Conservation (phyloP, 352 stramenopile genomes). For the Phytopythium litorale region DNA sequence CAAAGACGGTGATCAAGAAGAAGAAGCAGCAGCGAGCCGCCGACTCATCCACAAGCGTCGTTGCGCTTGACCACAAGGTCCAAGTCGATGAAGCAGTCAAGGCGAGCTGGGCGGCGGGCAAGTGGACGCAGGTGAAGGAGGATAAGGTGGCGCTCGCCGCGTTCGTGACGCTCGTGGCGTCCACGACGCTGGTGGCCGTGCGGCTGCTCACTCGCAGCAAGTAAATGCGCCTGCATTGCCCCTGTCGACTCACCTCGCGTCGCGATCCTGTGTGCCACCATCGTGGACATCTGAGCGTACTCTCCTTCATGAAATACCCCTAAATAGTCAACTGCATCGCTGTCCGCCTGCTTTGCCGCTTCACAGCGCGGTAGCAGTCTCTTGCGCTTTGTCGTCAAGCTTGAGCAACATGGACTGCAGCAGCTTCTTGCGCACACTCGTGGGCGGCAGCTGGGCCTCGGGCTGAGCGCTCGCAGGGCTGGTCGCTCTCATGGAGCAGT, state of each 20-base stretch:
- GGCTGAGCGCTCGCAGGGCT: slow-evolving; percentile 27
- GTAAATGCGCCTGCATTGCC: slow-evolving; percentile 8
- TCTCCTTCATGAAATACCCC: neutral
- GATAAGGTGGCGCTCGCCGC: slow-evolving; percentile 56
- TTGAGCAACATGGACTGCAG: slow-evolving; percentile 59
- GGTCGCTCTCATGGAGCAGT: slow-evolving; percentile 39
- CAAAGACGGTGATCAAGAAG: slow-evolving; percentile 14
- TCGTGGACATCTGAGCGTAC: slow-evolving; percentile 5
- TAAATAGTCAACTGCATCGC: slow-evolving; percentile 4
- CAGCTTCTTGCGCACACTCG: slow-evolving; percentile 54
- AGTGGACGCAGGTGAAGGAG: slow-evolving; percentile 30
- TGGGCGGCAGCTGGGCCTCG: slow-evolving; percentile 43
- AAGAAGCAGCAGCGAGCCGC: neutral
- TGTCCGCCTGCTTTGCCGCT: neutral
- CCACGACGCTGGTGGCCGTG: slow-evolving; percentile 37
- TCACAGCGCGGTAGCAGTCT: slow-evolving; percentile 9
- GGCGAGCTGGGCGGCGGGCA: slow-evolving; percentile 8
- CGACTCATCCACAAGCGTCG: neutral
- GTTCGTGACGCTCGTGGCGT: slow-evolving; percentile 44
- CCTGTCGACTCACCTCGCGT: neutral
- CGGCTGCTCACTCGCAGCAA: slow-evolving; percentile 42
- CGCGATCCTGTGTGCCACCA: neutral
- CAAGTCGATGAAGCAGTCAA: neutral
- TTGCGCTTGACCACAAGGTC: neutral
- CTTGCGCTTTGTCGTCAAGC: slow-evolving; percentile 42